Evolutionary conservation across 345 rosid species (phyloP), one percentile per base, ranked within the genome.

Genomic region (Brassica cretica): DNA sequence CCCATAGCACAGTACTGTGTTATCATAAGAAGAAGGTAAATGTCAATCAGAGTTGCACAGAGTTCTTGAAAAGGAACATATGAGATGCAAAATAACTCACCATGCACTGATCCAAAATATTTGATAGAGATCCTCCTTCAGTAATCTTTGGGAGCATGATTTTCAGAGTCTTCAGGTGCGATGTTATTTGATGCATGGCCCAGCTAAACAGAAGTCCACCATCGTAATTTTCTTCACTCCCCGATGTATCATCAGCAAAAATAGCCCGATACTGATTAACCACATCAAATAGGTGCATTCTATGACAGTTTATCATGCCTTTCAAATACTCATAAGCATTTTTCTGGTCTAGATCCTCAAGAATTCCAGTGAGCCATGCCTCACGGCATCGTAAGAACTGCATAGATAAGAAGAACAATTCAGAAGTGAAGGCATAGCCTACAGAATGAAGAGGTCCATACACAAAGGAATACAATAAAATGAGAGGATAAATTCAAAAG

Each of bases 141-240:
- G 94, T 91, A 87, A 95, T 89, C 89, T 91, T 90, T 27, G 97
- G 97, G 62, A 95, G 99, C 97, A 90, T 89, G 71, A 91, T 63
- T 84, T 93, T 91, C 35, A 93, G 93, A 80, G 93, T 95, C 85
- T 95, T 93, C 77, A 95, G 94, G 85, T 95, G 97, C 44, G 96
- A 87, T 61, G 94, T 93, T 72, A 95, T 87, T 84, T 95, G 98
- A 88, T 93, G 98, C 99, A 95, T 93, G 66, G 96, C 94, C 98
- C 99, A 95, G 80, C 96, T 89, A 79, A 91, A 93, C 75, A 95
- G 91, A 82, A 95, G 94, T 56, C 97, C 98, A 46, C 99, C 93
- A 70, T 93, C 98, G 58, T 88, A 90, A 82, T 90, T 91, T 85
- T 91, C 97, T 85, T 95, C 98, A 82, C 92, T 91, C 58, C 97